A percentile compares a stretch with the other conserved stretches of the same genome.
These are phyloP conservation scores for Geotrichum europaeum DNA, from an alignment of 1,139 yeast genomes.

Conservation along the genomic window DNA sequence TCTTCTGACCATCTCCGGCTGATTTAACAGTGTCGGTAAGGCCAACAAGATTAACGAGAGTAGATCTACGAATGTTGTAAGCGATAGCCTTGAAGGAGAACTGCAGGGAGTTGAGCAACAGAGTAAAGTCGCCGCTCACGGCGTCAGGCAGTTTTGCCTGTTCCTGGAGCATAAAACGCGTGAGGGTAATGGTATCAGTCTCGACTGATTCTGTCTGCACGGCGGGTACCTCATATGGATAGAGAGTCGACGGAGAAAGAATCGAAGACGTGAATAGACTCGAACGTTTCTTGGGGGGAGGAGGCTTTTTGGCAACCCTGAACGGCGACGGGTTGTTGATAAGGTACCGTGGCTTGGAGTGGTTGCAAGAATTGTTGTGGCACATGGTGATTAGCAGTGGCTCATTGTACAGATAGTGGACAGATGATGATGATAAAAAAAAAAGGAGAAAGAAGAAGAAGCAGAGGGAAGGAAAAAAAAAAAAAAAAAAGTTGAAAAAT, in stretches of 20 bases:
- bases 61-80: conserved; percentile 92
- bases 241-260: not conserved
- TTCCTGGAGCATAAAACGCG: conserved; percentile 81
- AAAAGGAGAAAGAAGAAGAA: not conserved
- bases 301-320: not conserved
- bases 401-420: not conserved
- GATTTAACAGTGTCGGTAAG: conserved; percentile 75
- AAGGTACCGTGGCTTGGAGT: not conserved
- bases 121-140: conserved; percentile 88
- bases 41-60: conserved; percentile 84
- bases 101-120: conserved; percentile 79
- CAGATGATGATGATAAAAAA: not conserved
- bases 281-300: not conserved
- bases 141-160: conserved; percentile 51
- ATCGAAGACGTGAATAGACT: not conserved
- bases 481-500: not conserved
- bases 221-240: not conserved
- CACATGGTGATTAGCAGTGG: not conserved
- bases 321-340: not conserved
- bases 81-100: conserved; percentile 96
- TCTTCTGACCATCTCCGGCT: conserved; percentile 95
- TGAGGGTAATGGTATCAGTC: conserved; percentile 87
- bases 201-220: not conserved
- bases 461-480: not conserved
- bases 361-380: not conserved